Evolutionary conservation across 805 yeast species (phyloP).

Genomic region (Metschnikowia lochheadii): DNA sequence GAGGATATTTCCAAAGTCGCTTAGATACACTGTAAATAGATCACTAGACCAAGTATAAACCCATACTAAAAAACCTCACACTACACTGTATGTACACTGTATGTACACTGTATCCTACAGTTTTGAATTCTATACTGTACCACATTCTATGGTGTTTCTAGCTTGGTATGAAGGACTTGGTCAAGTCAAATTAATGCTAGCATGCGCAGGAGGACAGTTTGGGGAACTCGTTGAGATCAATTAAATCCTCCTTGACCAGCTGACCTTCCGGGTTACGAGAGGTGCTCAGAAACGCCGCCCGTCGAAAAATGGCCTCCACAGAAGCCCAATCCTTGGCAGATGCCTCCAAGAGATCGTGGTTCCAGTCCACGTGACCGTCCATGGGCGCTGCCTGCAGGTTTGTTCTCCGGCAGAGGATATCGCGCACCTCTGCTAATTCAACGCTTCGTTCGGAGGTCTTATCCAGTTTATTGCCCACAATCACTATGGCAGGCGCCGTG

Average conservation of each 20-base stretch:
- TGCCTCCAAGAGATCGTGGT: constrained; percentile 29
- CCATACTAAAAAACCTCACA: not conserved
- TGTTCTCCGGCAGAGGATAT: constrained; percentile 24
- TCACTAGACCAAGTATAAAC: not conserved
- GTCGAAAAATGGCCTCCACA: constrained; percentile 32
- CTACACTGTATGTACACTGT: too few relatives aligned
- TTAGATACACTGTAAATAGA: constrained; percentile 4
- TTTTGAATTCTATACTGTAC: too few relatives aligned
- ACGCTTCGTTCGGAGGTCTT: constrained; percentile 30
- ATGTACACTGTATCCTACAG: too few relatives aligned
- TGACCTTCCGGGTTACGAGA: not conserved
- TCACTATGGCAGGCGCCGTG: constrained; percentile 42
- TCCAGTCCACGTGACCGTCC: constrained; percentile 33
- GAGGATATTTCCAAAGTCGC: constrained; percentile 13
- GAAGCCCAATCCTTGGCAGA: constrained; percentile 27
- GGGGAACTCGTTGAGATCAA: not conserved
- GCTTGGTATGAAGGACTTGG: not conserved
- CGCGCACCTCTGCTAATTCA: constrained; percentile 33
- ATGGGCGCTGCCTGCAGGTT: constrained; percentile 17
- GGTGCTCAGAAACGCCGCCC: constrained; percentile 36
- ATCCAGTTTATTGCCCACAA: constrained; percentile 54
- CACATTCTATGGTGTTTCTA: too few relatives aligned
- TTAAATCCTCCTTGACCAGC: not conserved
- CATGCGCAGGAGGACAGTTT: constrained; percentile 5
- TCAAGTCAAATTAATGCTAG: not conserved